Evolutionary conservation across 1,139 yeast genomes (phyloP), one percentile per base, ranked within the genome.

Genomic region (Yamadazyma trypodendri): DNA sequence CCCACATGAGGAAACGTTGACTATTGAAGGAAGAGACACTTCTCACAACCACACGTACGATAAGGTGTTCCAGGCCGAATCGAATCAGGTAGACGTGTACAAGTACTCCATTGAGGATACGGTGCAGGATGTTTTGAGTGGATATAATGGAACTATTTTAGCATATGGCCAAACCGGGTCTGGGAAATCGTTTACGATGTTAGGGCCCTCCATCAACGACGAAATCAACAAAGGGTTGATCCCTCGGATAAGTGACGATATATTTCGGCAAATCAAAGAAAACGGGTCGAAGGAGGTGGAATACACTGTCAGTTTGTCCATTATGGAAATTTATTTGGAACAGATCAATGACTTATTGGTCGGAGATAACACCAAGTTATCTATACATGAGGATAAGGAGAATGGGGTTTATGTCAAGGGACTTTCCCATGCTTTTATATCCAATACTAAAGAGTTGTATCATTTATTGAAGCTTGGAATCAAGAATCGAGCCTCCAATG

Each of bases 101-200:
- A 72, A 80, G 8, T 77, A 72, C 52, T 74, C 87, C 2, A 72
- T 84, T 12, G 56, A 63, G 32, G 77, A 71, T 31, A 79, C 79
- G 2, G 82, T 82, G 2, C 82, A 79, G 34, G 92, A 84, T 48
- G 68, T 87, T 28, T 71, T 87, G 45, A 70, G 74, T 29, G 97
- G 97, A 0, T 87, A 84, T 55, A 87, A 89, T 57, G 92, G 94
- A 15, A 81, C 96, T 0, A 82, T 89, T 0, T 63, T 89, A 32
- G 90, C 95, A 1, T 89, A 87, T 58, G 97, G 96, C 6, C 96
- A 86, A 55, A 84, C 95, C 0, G 94, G 95, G 0, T 77, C 94
- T 1, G 96, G 96, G 3, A 88, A 88, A 55, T 79, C 95, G 0
- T 80, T 79, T 54, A 84, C 96, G 2, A 84, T 89, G 95, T 77